Conservation (phyloP, 768 basidiomycete species). For the Porphyrellus cyaneotinctus region DNA sequence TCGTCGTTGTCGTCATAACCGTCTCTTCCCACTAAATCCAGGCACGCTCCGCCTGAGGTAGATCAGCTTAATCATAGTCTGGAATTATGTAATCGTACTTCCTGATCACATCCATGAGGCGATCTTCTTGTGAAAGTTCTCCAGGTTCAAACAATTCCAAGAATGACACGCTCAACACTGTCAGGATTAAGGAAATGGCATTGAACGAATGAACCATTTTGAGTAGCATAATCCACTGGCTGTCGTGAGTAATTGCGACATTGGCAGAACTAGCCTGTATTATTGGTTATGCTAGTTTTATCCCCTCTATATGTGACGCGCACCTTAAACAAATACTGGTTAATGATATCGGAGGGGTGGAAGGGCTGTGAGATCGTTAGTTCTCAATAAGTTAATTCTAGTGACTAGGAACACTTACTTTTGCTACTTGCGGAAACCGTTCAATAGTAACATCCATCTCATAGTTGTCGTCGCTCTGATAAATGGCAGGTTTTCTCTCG, state of each 20-base stretch:
- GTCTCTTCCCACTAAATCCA: no score
- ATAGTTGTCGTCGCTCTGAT: not conserved
- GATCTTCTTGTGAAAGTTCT: not conserved
- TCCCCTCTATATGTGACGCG: not conserved
- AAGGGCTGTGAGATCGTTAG: not conserved
- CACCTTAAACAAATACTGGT: slow-evolving; percentile 8
- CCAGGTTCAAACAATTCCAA: not conserved
- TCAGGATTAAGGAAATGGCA: no score
- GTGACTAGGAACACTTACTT: not conserved
- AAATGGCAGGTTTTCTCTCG: not conserved
- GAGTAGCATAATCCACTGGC: slow-evolving; percentile 7
- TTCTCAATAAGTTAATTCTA: not conserved
- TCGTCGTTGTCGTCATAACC: no score
- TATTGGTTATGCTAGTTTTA: not conserved
- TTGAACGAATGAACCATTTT: not conserved
- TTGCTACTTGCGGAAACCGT: slow-evolving; percentile 1
- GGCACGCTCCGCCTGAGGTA: not conserved
- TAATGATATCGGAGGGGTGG: slow-evolving; percentile 13
- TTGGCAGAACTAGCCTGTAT: slow-evolving; percentile 6
- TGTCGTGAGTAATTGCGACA: slow-evolving; percentile 6
- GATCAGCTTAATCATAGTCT: not conserved
- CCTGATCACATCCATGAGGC: not conserved
- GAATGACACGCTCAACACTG: not conserved
- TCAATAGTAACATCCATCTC: not conserved
- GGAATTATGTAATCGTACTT: not conserved